Conservation (phyloP, 352 stramenopile species). For the Stephanocyclus meneghinianus region DNA sequence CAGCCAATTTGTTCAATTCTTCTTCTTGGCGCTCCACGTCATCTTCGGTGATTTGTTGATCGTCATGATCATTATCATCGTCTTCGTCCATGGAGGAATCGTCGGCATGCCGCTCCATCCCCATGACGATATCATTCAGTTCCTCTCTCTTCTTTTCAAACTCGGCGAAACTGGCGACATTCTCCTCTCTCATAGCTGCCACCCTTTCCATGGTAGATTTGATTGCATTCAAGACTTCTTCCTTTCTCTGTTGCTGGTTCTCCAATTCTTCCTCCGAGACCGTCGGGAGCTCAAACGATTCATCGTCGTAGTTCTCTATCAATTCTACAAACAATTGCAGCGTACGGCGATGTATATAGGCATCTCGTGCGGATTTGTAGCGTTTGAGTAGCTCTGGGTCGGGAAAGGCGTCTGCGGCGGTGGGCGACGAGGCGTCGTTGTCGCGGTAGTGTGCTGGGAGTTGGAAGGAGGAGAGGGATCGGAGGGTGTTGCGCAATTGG, state of each 20-base stretch:
- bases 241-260: conserved; percentile 5
- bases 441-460: conserved; percentile 7
- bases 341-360: conserved; percentile 39
- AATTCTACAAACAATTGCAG: conserved; percentile 34
- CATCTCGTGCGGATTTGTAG: conserved; percentile 42
- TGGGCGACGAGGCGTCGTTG: neutral
- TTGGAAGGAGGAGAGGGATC: conserved; percentile 26
- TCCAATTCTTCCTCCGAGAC: conserved; percentile 8
- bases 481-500: conserved; percentile 20
- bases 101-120: conserved; percentile 50
- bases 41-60: conserved; percentile 43
- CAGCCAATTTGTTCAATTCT: conserved; percentile 31
- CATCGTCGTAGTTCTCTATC: conserved; percentile 18
- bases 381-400: conserved; percentile 28
- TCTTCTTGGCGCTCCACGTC: conserved; percentile 46
- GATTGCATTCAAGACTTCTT: conserved; percentile 8
- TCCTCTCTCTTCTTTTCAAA: conserved; percentile 47
- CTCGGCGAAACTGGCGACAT: conserved; percentile 15
- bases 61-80: conserved; percentile 17
- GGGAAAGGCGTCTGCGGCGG: neutral
- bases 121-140: conserved; percentile 59
- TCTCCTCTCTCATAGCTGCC: neutral
- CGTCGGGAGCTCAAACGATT: conserved; percentile 15
- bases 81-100: conserved; percentile 23
- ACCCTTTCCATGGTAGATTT: conserved; percentile 25